Evolutionary conservation across 83 land plant genomes (phyloP), one percentile per base, ranked within the genome.

Genomic region (Isoetes engelmannii): DNA sequence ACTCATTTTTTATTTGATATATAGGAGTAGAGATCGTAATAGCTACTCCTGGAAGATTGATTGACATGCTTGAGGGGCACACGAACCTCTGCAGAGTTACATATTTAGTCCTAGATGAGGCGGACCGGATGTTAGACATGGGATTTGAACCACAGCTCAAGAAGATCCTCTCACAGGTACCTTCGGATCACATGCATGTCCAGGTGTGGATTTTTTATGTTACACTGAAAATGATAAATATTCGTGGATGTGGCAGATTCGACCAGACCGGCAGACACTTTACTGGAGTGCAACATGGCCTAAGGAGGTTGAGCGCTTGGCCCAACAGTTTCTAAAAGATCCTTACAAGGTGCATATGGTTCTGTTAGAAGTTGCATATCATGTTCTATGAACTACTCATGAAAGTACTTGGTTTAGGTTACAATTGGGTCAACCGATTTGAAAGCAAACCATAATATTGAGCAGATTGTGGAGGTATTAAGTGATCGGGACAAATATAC

Each of bases 211-310:
- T 12, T 49, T 7, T 49, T 49, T 49, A 49, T 49, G 10, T 49
- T 12, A 49, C 7, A 49, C 53, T 7, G 10, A 49, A 49, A 7
- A 49, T 7, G 12, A 7, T 49, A 49, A 49, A 49, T 49, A 49
- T 49, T 49, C 7, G 12, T 7, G 53, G 53, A 49, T 7, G 12
- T 7, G 7, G 64, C 81, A 84, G 63, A 76, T 87, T 3, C 87
- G 86, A 54, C 12, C 82, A 13, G 79, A 78, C 42, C 76, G 97
- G 13, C 97, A 91, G 73, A 91, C 97, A 18, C 82, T 91, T 4
- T 85, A 85, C 89, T 90, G 74, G 57, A 90, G 88, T 42, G 96
- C 96, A 17, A 90, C 96, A 9, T 90, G 92, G 92, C 96, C 96
- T 0, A 85, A 80, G 58, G 92, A 87, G 57, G 92, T 90, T n/a